Conservation (phyloP, 768 basidiomycete genomes). For the Rhizopogon vesiculosus region DNA sequence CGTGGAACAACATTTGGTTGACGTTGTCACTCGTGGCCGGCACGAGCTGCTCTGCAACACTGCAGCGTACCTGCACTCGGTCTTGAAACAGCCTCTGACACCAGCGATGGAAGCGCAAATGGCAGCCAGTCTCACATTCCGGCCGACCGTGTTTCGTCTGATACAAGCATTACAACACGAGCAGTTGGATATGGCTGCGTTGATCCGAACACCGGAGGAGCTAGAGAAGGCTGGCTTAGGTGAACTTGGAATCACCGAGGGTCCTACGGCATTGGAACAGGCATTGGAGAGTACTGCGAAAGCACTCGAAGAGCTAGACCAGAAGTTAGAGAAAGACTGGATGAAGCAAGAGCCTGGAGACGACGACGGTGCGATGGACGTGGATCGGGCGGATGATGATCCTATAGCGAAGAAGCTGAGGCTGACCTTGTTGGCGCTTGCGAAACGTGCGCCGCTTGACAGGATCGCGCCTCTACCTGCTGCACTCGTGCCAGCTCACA, state of each 20-base stretch:
- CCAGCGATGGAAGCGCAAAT: neutral
- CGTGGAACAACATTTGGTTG: constrained; percentile 35
- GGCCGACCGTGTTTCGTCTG: neutral
- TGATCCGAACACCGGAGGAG: constrained; percentile 38
- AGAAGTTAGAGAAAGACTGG: constrained; percentile 16
- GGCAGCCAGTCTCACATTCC: neutral
- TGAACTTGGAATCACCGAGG: constrained; percentile 25
- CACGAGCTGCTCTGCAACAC: constrained; percentile 16
- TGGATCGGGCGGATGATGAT: constrained; percentile 37
- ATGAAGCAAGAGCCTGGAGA: constrained; percentile 1
- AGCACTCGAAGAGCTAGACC: constrained; percentile 43
- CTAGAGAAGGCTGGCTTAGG: constrained; percentile 20
- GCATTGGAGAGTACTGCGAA: constrained; percentile 57
- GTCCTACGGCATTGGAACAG: constrained; percentile 44
- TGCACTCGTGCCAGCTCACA: constrained; percentile 62
- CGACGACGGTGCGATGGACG: constrained; percentile 9
- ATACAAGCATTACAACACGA: constrained; percentile 11
- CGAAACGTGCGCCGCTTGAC: constrained; percentile 73
- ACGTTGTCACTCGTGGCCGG: constrained; percentile 36
- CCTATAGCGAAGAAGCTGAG: constrained; percentile 52
- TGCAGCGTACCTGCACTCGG: neutral
- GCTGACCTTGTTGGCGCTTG: constrained; percentile 70
- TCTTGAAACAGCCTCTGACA: neutral
- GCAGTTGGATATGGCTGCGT: constrained; percentile 37
- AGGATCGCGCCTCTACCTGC: constrained; percentile 60